Percentiles rank a stretch among this genome's conserved stretches.
Conservation (phyloP, 108 stramenopile genomes). For the Nitzschia sp. region DNA sequence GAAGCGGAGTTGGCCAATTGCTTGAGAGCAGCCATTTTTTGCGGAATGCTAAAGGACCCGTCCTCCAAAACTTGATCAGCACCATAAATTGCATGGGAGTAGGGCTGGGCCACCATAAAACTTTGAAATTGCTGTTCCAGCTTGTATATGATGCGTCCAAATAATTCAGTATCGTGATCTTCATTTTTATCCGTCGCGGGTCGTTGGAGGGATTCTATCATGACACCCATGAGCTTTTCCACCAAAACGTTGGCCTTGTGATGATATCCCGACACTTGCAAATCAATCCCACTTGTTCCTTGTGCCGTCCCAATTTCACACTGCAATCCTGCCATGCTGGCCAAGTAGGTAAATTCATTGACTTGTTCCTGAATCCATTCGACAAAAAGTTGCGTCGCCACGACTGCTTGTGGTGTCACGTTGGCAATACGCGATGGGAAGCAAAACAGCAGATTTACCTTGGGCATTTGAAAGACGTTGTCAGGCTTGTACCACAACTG, state of each 20-base stretch:
- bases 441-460: slow-evolving; percentile 59
- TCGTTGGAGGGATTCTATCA: slow-evolving; percentile 8
- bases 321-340: slow-evolving; percentile 66
- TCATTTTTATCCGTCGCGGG: not conserved
- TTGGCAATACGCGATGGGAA: slow-evolving; percentile 6
- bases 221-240: slow-evolving; percentile 47
- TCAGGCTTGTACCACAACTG: slow-evolving; percentile 79
- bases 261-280: slow-evolving; percentile 68
- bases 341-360: slow-evolving; percentile 68
- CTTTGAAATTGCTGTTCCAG: slow-evolving; percentile 46
- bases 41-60: slow-evolving; percentile 41
- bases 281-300: slow-evolving; percentile 30
- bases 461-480: slow-evolving; percentile 73
- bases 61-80: slow-evolving; percentile 55
- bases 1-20: slow-evolving; percentile 9
- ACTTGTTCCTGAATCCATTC: slow-evolving; percentile 51
- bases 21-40: slow-evolving; percentile 43
- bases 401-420: slow-evolving; percentile 20
- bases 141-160: slow-evolving; percentile 60
- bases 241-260: slow-evolving; percentile 77
- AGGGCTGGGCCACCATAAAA: slow-evolving; percentile 60
- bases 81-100: slow-evolving; percentile 65
- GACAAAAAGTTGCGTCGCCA: slow-evolving; percentile 45
- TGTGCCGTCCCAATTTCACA: slow-evolving; percentile 28
- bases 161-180: slow-evolving; percentile 43